Evolutionary conservation across 441 rosid species (phyloP).

Genomic region (Raphanus hybrid): DNA sequence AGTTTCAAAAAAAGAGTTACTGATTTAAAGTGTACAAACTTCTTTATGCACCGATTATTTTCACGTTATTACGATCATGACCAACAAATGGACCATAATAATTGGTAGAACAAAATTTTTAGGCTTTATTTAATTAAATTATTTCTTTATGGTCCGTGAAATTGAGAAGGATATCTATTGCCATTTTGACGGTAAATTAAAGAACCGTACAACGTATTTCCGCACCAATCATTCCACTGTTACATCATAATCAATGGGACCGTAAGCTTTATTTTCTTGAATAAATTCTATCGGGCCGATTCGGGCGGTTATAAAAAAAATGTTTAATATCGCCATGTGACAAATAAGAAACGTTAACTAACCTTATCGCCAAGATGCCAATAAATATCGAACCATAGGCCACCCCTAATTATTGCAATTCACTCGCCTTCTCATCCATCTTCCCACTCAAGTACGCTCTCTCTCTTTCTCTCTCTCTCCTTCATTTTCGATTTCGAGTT

Average conservation of each 20-base stretch:
- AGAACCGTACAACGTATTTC: not conserved
- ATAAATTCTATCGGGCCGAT: not conserved
- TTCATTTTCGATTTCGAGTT: not conserved
- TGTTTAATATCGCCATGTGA: slow-evolving; percentile 21
- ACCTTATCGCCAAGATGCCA: slow-evolving; percentile 22
- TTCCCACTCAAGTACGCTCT: slow-evolving; percentile 3
- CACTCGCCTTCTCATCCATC: slow-evolving; percentile 19
- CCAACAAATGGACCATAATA: not conserved
- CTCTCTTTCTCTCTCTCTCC: no score
- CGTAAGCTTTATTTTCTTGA: not conserved
- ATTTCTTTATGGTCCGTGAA: slow-evolving; percentile 1
- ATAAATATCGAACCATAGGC: slow-evolving; percentile 21
- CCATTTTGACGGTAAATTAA: not conserved
- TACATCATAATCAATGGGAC: not conserved
- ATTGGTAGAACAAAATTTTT: not conserved
- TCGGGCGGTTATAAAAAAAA: not conserved
- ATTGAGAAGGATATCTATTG: not conserved
- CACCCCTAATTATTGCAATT: not conserved
- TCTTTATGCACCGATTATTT: not conserved
- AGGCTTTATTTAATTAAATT: not conserved
- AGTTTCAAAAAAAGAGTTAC: not conserved
- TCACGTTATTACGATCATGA: not conserved
- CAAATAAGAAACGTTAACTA: slow-evolving; percentile 4
- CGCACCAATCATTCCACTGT: not conserved
- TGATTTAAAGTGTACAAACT: not conserved